Evolutionary conservation across 1,284 basidiomycete species (phyloP).

Genomic region (Papiliotrema fonsecae): DNA sequence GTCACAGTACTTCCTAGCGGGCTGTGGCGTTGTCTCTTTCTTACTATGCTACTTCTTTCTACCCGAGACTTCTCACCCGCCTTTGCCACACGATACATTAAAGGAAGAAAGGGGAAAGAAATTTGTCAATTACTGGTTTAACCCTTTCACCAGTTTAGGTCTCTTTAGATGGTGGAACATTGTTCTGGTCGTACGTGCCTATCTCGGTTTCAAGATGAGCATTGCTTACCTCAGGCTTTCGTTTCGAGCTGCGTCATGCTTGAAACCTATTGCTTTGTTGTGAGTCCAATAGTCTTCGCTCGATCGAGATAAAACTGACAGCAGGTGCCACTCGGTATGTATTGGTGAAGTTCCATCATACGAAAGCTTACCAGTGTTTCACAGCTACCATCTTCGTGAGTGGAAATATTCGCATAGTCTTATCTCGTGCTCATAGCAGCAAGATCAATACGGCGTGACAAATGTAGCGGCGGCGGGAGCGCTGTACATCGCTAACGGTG

Average conservation of each 20-base stretch:
- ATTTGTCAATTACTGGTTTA: constrained; percentile 54
- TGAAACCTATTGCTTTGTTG: constrained; percentile 31
- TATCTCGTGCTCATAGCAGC: constrained; percentile 41
- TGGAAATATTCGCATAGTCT: constrained; percentile 8
- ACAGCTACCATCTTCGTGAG: constrained; percentile 18
- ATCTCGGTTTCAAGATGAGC: too few species aligned
- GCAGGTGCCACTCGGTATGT: not conserved
- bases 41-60: constrained; percentile 54
- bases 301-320: not conserved
- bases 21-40: constrained; percentile 51
- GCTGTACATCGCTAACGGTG: constrained; percentile 58
- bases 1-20: constrained; percentile 55
- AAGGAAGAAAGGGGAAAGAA: constrained; percentile 34
- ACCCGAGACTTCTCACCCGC: constrained; percentile 66
- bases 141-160: constrained; percentile 56
- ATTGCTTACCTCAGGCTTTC: constrained; percentile 15
- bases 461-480: constrained; percentile 59
- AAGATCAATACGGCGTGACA: constrained; percentile 56
- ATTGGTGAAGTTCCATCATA: not conserved
- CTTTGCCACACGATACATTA: constrained; percentile 37
- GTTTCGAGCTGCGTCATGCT: constrained; percentile 32
- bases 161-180: constrained; percentile 61
- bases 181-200: constrained; percentile 52
- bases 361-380: constrained; percentile 2
- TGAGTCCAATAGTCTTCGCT: not conserved